phyloP scores from a whole-genome alignment of 306 rosid species.

The Vigna radiata region DNA sequence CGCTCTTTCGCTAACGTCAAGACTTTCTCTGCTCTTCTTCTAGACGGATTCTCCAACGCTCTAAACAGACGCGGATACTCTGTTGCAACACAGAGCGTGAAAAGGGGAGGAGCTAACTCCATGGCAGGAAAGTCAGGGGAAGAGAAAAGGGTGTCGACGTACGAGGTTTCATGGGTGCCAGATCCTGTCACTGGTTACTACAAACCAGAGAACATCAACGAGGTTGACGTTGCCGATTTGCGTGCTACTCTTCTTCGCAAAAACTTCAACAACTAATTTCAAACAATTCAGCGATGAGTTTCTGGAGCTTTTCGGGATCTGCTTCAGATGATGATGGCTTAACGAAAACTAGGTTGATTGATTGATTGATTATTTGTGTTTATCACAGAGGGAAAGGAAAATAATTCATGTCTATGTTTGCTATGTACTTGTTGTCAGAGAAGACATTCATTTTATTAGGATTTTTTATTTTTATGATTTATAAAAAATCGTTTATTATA shows the following conservation, averaged over 20 bases:
- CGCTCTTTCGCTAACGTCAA: constrained; percentile 78
- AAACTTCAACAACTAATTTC: too few species aligned
- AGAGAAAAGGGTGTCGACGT: constrained; percentile 32
- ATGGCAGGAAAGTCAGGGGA: constrained; percentile 58
- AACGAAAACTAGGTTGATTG: too few species aligned
- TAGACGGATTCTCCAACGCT: constrained; percentile 54
- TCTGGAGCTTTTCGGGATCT: too few species aligned
- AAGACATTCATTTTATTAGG: too few species aligned
- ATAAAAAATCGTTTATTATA: too few species aligned
- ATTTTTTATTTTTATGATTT: too few species aligned
- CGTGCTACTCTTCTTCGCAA: constrained; percentile 65
- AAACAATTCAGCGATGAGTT: too few species aligned
- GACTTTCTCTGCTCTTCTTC: constrained; percentile 58
- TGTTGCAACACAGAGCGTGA: constrained; percentile 57
- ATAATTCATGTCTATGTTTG: too few species aligned
- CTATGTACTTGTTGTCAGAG: too few species aligned
- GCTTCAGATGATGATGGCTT: too few species aligned
- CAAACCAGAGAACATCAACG: constrained; percentile 69
- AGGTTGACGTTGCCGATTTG: constrained; percentile 80
- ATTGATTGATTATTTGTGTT: too few species aligned
- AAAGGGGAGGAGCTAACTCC: constrained; percentile 47
- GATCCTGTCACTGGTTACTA: constrained; percentile 90
- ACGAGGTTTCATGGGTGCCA: constrained; percentile 87
- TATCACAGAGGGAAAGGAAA: too few species aligned
- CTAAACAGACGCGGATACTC: constrained; percentile 81